Evolutionary conservation across 228 moss, liverwort and hornwort genomes (phyloP).

Genomic region (Sphagnum magellanicum): DNA sequence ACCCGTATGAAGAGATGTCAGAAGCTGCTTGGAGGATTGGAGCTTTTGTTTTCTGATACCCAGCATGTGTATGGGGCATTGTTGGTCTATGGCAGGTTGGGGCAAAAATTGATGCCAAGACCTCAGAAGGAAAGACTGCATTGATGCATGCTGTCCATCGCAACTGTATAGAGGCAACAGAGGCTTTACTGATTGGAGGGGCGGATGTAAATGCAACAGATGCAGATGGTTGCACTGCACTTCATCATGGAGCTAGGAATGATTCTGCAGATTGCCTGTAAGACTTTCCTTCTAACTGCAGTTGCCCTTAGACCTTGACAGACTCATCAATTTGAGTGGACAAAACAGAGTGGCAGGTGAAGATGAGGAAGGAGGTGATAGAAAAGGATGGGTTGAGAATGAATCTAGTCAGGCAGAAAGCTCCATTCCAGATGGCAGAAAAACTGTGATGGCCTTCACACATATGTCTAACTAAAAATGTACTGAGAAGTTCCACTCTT

Average conservation of each 20-base stretch:
- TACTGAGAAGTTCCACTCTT: not conserved
- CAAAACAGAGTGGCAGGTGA: too few species aligned
- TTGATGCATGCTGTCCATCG: constrained; percentile 22
- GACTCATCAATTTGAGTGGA: too few species aligned
- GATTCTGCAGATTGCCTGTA: constrained; percentile 23
- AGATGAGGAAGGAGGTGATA: too few species aligned
- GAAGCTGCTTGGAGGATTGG: too few species aligned
- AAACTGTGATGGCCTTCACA: too few species aligned
- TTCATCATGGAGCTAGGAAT: constrained; percentile 21
- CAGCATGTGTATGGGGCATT: too few species aligned
- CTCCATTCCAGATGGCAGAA: too few species aligned
- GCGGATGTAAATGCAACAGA: constrained; percentile 18
- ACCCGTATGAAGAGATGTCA: too few species aligned
- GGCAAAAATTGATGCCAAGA: constrained; percentile 27
- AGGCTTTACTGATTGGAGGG: constrained; percentile 15
- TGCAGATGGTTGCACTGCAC: constrained; percentile 22
- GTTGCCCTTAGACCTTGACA: too few species aligned
- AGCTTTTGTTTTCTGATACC: too few species aligned
- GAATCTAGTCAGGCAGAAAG: too few species aligned
- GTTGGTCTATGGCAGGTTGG: constrained; percentile 10
- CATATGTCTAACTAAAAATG: not conserved
- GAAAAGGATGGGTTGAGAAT: too few species aligned
- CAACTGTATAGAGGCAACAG: constrained; percentile 21
- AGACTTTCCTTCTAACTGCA: not conserved
- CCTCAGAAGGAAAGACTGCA: constrained; percentile 22